Evolutionary conservation across 208 protist genomes (phyloP), one percentile per base, ranked within the genome.

Genomic region (Endotrypanum monterogeii): DNA sequence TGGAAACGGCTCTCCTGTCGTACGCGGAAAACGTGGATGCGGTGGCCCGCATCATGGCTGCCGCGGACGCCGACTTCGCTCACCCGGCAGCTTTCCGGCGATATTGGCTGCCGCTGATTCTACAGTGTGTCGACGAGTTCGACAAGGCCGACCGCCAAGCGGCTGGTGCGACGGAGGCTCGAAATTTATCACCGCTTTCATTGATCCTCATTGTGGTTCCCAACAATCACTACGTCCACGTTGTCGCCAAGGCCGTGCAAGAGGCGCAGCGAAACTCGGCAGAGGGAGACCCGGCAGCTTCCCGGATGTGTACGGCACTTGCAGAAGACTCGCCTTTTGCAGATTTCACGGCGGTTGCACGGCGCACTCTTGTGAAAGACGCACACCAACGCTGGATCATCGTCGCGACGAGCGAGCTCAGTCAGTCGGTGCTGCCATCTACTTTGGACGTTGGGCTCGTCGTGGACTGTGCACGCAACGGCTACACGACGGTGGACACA

Each of bases 11-110:
- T 52, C 82, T 96, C 39, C 54, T 65, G 0, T 52, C 80, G 9
- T 92, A 91, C 68, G 89, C 84, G 2, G 89, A 95, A 51, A 87
- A 93, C 57, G 91, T 97, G 60, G 86, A 94, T 23, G 93, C 95
- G 14, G 83, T 89, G 48, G 82, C 89, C 20, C 86, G 86, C 46
- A 74, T 94, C 50, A 85, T 94, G 83, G 88, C 86, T 14, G 80
- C 86, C 20, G 73, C 63, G 8, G 89, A 97, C 41, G 76, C 83
- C 23, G 85, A 94, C 67, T 94, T 95, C 68, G 80, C 71, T 23
- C 73, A 84, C 56, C 74, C 82, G n/a, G 71, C 74, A 16, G 81
- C 87, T 58, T 83, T 89, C 56, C 80, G 78, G 4, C 73, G 71
- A 5, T 90, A 92, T 71, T 95, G 90, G 89, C 80, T 82, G 30